Evolutionary conservation across 257 asterid genomes (phyloP), one percentile per base, ranked within the genome.

Genomic region (Nicotiana sylvestris): DNA sequence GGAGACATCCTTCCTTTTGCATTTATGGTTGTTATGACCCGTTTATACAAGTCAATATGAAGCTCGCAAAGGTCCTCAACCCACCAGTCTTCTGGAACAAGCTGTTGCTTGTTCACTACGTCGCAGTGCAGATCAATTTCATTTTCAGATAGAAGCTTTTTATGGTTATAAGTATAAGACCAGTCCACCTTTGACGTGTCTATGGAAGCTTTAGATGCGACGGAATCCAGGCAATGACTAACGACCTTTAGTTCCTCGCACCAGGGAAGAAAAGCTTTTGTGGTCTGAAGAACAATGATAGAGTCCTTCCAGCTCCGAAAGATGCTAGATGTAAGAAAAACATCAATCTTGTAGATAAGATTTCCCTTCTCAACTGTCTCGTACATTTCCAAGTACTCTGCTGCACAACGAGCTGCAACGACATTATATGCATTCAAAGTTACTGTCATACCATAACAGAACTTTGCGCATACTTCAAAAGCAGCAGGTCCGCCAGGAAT

Each of bases 301-400:
- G 98, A 89, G 89, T 95, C 98, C 87, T 95, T 95, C 98, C 98
- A 95, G 84, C 94, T 92, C 12, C 92, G 86, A 82, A 93, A 89
- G 83, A 95, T 85, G 89, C 97, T 90, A 9, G 98, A 95, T 12
- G 85, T 89, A 33, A 95, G 91, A 82, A 95, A 95, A 77, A 95
- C 91, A 16, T 93, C 98, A 16, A 93, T 90, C 83, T 93, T 95
- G 95, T 92, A 90, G n/a, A 90, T 79, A 76, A 95, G 97, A 67
- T 95, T 95, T 80, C 98, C 98, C 81, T 92, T 92, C 65, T 95
- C 98, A 6, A 89, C 84, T 4, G 91, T 84, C 84, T 95, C 98
- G 58, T 87, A 84, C 98, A 95, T 95, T 87, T 91, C 97, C 13
- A 95, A 89, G 85, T 88, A 93, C 90, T 92, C 97, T 0, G 98